Evolutionary conservation across 2,329 filamentous ascomycete species (phyloP).

Genomic region (Endoconidiophora laricicola): DNA sequence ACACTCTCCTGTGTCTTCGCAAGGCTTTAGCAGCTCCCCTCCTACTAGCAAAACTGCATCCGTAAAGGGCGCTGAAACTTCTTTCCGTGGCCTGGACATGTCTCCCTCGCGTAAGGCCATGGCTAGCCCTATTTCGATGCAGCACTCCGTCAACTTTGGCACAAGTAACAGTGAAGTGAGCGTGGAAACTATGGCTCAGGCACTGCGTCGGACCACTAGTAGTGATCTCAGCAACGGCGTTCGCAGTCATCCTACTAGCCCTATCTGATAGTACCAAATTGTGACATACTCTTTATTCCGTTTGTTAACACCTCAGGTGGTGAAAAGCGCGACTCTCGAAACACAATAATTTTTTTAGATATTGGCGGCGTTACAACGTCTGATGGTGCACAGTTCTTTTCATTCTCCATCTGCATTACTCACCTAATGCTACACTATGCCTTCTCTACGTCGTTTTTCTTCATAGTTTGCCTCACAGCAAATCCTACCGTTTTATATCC

Average conservation of each 20-base stretch:
- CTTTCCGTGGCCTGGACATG: slow-evolving; percentile 42
- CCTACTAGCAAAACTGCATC: slow-evolving; percentile 56
- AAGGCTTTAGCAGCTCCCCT: slow-evolving; percentile 42
- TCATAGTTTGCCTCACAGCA: background rate
- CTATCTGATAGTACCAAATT: slow-evolving; percentile 25
- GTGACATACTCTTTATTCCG: too few relatives aligned
- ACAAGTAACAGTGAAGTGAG: slow-evolving; percentile 47
- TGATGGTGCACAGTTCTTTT: too few relatives aligned
- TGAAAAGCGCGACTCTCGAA: too few relatives aligned
- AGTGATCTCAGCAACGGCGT: slow-evolving; percentile 46
- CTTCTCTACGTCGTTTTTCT: background rate
- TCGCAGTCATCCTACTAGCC: slow-evolving; percentile 41
- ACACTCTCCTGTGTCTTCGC: slow-evolving; percentile 52
- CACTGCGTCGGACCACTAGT: slow-evolving; percentile 68
- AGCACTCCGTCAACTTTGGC: slow-evolving; percentile 32
- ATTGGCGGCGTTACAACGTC: too few relatives aligned
- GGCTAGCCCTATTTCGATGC: slow-evolving; percentile 39
- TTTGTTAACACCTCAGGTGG: too few relatives aligned
- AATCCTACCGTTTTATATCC: background rate
- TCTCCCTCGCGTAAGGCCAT: slow-evolving; percentile 44
- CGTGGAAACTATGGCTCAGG: slow-evolving; percentile 89
- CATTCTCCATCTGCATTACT: background rate
- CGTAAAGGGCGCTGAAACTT: slow-evolving; percentile 31
- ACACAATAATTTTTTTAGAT: too few relatives aligned
- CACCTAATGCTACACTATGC: background rate